Evolutionary conservation across 352 stramenopile species (phyloP), one percentile per base, ranked within the genome.

Genomic region (Phytophthora fragariaefolia): DNA sequence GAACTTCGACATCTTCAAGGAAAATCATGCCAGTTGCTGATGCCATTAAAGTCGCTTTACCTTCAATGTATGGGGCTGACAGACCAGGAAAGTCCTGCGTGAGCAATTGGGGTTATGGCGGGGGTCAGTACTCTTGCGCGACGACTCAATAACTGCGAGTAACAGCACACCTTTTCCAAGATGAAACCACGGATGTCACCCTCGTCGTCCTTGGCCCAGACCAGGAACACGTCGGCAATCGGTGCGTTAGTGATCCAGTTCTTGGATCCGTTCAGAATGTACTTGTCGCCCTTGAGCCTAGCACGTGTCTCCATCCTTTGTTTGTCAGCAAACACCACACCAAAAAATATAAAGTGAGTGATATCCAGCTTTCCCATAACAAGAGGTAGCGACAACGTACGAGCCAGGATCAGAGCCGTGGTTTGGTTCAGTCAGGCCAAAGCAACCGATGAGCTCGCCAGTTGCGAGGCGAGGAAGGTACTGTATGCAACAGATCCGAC

Each of bases 171-270:
- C 67, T 97, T 97, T 57, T 99, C 97, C 0, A 99, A 71, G 26
- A 99, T 76, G 79, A 99, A 99, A 36, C 97, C 97, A 47, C 91
- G 81, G 52, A 99, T 97, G 63, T 97, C 89, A 17, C 94, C 95
- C 57, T 96, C 87, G 56, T 98, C 94, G 54, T 98, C 93, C 52
- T 98, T 97, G 28, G 97, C 97, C 97, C 97, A 99, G 47, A 99
- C 88, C 26, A 99, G 79, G 73, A 98, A 98, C 7, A 99, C 84
- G 64, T 99, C 97, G 2, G 97, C 97, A 50, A 99, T 98, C 0
- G 97, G 97, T 22, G 90, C 91, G 82, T 99, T 99, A 8, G 97
- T 99, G 82, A 99, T 99, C 97, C 86, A 94, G 73, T 96, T 94
- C 83, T 94, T 96, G 52, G 84, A 92, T 12, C 97, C 97, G 71